Evolutionary conservation across 1,139 yeast genomes (phyloP).

Genomic region (Candida albicans): DNA sequence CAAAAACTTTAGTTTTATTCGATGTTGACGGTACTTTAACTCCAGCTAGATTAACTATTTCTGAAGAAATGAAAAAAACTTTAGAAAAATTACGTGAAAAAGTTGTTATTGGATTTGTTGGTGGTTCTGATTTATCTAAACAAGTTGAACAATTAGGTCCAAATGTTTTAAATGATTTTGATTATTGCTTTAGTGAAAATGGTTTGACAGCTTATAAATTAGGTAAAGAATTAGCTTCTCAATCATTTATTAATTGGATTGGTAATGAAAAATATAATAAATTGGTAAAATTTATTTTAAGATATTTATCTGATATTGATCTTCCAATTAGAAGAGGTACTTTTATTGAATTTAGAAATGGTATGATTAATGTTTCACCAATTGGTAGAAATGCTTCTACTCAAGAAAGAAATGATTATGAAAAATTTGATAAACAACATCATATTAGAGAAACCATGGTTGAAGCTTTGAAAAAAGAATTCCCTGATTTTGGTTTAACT

Average conservation of each 20-base stretch:
- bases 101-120: slow-evolving; percentile 95
- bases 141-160: slow-evolving; percentile 95
- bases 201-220: slow-evolving; percentile 96
- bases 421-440: slow-evolving; percentile 75
- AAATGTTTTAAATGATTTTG: slow-evolving; percentile 75
- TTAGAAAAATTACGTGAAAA: slow-evolving; percentile 79
- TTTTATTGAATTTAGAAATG: slow-evolving; percentile 97
- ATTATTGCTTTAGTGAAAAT: slow-evolving; percentile 95
- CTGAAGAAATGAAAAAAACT: slow-evolving; percentile 76
- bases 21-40: slow-evolving; percentile 99
- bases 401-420: slow-evolving; percentile 89
- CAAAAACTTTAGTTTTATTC: slow-evolving; percentile 73
- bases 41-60: slow-evolving; percentile 85
- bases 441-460: slow-evolving; percentile 83
- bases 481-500: slow-evolving; percentile 82
- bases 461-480: slow-evolving; percentile 74
- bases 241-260: slow-evolving; percentile 90
- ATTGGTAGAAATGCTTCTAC: slow-evolving; percentile 97
- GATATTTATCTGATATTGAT: slow-evolving; percentile 81
- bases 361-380: slow-evolving; percentile 98
- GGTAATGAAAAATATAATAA: slow-evolving; percentile 94
- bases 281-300: slow-evolving; percentile 80
- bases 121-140: slow-evolving; percentile 93
- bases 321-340: slow-evolving; percentile 97
- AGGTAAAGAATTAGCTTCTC: slow-evolving; percentile 86